Evolutionary conservation across 495 filamentous ascomycete genomes (phyloP).

Genomic region (Aspergillus ostianus): DNA sequence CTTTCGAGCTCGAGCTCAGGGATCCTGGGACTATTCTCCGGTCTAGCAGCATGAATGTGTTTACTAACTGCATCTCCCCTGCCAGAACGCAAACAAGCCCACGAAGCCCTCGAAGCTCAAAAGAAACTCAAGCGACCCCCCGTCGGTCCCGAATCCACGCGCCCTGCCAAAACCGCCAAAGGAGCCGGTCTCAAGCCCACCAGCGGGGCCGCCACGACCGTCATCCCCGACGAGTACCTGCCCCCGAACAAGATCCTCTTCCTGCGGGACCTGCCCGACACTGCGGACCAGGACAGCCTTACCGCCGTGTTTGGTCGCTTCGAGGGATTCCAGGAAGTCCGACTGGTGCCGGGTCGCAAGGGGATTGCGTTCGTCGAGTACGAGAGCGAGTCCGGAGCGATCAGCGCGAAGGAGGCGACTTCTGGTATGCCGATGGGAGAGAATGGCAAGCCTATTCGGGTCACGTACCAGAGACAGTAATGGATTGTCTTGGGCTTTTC

Average conservation of each 20-base stretch:
- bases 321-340: conserved; percentile 92
- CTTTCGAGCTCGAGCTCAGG: no score
- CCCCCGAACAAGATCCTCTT: conserved; percentile 98
- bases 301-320: conserved; percentile 81
- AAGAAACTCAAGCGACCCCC: conserved; percentile 79
- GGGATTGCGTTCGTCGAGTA: conserved; percentile 98
- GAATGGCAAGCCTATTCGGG: conserved; percentile 66
- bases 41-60: not conserved
- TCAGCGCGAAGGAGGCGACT: conserved; percentile 91
- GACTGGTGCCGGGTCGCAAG: conserved; percentile 79
- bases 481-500: conserved; percentile 10
- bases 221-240: conserved; percentile 94
- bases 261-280: conserved; percentile 87
- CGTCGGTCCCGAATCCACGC: conserved; percentile 49
- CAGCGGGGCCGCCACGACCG: conserved; percentile 61
- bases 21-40: no score
- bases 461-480: conserved; percentile 90
- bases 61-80: conserved; percentile 11
- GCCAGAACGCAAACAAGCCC: conserved; percentile 86
- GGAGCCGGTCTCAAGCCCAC: conserved; percentile 82
- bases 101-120: conserved; percentile 75
- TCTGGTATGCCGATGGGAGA: conserved; percentile 84
- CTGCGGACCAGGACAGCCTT: conserved; percentile 76
- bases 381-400: conserved; percentile 83
- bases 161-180: conserved; percentile 70